These are phyloP conservation scores for Adenanthera pavonina DNA, from an alignment of 306 rosid species.

Conservation along the genomic window DNA sequence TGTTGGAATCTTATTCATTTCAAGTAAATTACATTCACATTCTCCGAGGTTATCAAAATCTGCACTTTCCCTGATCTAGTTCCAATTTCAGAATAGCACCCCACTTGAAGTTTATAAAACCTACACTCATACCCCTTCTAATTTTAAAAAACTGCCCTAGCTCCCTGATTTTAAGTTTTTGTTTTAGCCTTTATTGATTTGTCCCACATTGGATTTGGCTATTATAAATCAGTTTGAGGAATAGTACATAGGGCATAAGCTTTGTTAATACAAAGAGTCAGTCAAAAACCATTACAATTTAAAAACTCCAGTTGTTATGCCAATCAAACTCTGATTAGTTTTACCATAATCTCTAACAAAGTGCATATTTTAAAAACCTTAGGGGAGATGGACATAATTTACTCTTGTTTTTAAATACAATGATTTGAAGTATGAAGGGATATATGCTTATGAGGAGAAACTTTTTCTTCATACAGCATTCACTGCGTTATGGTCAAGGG, in stretches of 20 bases:
- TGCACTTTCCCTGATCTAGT: neutral
- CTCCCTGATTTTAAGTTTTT: neutral
- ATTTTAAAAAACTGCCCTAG: neutral
- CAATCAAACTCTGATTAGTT: neutral
- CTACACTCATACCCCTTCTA: neutral
- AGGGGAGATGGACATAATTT: too few relatives aligned
- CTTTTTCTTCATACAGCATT: constrained; percentile 61
- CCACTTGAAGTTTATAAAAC: too few relatives aligned
- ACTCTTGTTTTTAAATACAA: neutral
- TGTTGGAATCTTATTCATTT: neutral
- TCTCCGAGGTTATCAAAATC: neutral
- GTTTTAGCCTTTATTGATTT: neutral
- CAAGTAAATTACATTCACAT: neutral
- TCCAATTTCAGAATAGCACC: too few relatives aligned
- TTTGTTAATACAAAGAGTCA: neutral
- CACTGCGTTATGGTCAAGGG: constrained; percentile 98
- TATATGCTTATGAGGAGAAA: constrained; percentile 37
- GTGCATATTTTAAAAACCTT: neutral
- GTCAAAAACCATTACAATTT: neutral
- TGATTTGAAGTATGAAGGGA: neutral
- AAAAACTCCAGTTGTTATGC: too few relatives aligned
- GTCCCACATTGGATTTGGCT: neutral
- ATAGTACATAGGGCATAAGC: neutral
- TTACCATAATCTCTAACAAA: neutral
- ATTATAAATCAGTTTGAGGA: neutral